Evolutionary conservation across 148 eudicot genomes (phyloP).

Genomic region (Silene uniflora): DNA sequence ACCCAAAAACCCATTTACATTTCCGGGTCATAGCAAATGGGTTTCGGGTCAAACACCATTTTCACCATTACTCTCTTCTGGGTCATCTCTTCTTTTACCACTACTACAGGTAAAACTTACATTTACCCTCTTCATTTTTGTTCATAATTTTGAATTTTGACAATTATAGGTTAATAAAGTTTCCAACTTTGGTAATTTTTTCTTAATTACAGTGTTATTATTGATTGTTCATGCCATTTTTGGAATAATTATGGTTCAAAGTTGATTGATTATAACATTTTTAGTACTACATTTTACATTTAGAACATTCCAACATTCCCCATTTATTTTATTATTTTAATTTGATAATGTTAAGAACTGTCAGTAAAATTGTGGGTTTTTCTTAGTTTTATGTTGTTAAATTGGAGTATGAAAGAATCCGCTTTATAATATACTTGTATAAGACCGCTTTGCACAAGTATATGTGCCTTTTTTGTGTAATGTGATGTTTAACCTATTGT

Average conservation of each 20-base stretch:
- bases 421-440: no score
- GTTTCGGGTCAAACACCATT: slow-evolving; percentile 8
- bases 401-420: no score
- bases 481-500: no score
- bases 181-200: not conserved
- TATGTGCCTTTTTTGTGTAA: not conserved
- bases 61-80: slow-evolving; percentile 4
- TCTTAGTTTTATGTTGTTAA: no score
- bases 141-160: not conserved
- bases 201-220: not conserved
- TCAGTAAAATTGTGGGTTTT: not conserved
- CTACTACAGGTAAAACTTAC: slow-evolving; percentile 9
- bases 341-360: not conserved
- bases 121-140: not conserved
- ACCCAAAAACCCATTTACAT: not conserved
- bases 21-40: slow-evolving; percentile 16
- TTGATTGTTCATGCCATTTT: not conserved
- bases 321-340: slow-evolving; percentile 1
- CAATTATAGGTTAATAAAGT: slow-evolving; percentile 1
- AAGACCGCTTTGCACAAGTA: no score
- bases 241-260: not conserved
- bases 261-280: not conserved
- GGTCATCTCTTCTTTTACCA: slow-evolving; percentile 31
- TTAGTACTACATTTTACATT: not conserved
- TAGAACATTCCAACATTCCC: no score